Evolutionary conservation across 345 rosid genomes (phyloP), one percentile per base, ranked within the genome.

Genomic region (Leavenworthia alabamica): DNA sequence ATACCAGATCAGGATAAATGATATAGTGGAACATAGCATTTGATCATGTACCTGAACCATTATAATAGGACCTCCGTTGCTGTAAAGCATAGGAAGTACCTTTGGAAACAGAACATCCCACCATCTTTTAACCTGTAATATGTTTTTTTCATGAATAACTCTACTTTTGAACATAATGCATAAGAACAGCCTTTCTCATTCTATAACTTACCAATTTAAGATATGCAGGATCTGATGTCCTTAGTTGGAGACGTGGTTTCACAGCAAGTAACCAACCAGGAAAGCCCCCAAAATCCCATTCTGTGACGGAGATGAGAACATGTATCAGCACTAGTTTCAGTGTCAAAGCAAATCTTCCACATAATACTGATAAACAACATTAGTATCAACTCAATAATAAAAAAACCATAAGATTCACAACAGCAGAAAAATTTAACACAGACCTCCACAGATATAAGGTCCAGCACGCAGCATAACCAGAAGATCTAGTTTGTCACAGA

Each of bases 261-360:
- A 79, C 74, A 62, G 93, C 76, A 60, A 92, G 87, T 45, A 92
- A 62, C 98, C 98, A 92, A 67, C 82, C 82, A 73, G 98, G 96
- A 56, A 92, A 89, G 13, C 96, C 96, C 16, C 98, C 96, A 27
- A 92, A 73, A 73, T 92, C 98, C 98, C 98, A 92, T 75, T 89
- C 96, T 91, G 85, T 70, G 9, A 45, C 0, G 16, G 3, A 57
- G 4, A 44, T 14, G 9, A 2, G 7, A 57, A 49, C 56, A 64
- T 3, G 1, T 10, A 44, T 41, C 44, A 65, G 64, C 46, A 66
- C 22, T 20, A 1, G 22, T 20, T 20, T 20, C 22, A 20, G 22
- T 20, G 22, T 20, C 1, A 20, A 20, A 20, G 22, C 22, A 20
- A 20, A 20, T 20, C 22, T 20, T 20, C 22, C 22, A 20, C 19